These are phyloP conservation scores for Colletotrichum sansevieriae DNA, from an alignment of 2,329 filamentous ascomycete species.

Conservation along the genomic window DNA sequence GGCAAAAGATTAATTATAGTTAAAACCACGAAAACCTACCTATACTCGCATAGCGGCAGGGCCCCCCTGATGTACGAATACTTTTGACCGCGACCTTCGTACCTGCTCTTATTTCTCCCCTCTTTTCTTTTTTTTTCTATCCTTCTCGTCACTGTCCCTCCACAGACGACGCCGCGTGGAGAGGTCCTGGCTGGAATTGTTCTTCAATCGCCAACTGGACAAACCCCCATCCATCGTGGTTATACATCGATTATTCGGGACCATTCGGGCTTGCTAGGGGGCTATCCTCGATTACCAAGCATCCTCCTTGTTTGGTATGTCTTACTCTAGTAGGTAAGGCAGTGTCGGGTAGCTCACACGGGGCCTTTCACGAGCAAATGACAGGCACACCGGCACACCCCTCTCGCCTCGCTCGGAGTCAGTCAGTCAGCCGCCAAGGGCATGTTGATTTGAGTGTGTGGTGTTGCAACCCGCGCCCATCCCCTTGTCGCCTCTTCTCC, in stretches of 20 bases:
- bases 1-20: no score
- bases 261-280: slow-evolving; percentile 4
- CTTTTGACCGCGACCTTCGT: no score
- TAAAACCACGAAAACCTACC: no score
- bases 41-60: no score
- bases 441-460: not conserved
- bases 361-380: slow-evolving; percentile 33
- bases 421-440: slow-evolving; percentile 36
- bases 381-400: not conserved
- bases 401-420: not conserved
- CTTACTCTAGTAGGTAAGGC: not conserved
- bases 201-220: not conserved
- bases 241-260: not conserved
- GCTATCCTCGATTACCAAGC: not conserved
- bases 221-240: not conserved
- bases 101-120: slow-evolving; percentile 29
- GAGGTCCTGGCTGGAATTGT: not conserved
- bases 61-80: no score
- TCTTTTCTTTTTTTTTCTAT: slow-evolving; percentile 20
- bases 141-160: not conserved
- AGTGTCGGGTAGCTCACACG: not conserved
- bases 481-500: slow-evolving; percentile 5
- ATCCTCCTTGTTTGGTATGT: not conserved
- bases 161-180: not conserved
- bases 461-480: slow-evolving; percentile 23